phyloP scores from a whole-genome alignment of 179 eudicot genomes.

The Nepenthes alata region DNA sequence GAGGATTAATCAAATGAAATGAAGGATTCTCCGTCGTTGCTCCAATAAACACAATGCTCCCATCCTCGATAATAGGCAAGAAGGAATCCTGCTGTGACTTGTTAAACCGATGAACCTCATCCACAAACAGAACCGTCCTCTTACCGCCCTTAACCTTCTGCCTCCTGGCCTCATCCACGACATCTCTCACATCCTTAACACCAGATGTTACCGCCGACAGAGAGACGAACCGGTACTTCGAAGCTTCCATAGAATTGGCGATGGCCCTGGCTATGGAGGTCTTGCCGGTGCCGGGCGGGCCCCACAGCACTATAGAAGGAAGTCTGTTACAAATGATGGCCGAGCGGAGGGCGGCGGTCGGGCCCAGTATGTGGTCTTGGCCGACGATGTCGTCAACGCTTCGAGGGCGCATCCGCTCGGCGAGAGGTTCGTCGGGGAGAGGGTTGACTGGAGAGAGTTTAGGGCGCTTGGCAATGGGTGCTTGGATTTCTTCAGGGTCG shows the following conservation, averaged over 20 bases:
- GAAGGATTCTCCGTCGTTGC: slow-evolving; percentile 95
- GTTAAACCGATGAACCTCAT: slow-evolving; percentile 85
- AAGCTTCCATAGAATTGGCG: slow-evolving; percentile 7
- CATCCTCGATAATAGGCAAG: slow-evolving; percentile 87
- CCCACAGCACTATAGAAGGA: slow-evolving; percentile 74
- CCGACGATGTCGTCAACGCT: slow-evolving; percentile 48
- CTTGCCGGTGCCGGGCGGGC: slow-evolving; percentile 91
- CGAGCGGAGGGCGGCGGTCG: slow-evolving; percentile 34
- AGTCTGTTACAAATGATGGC: slow-evolving; percentile 36
- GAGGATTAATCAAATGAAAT: slow-evolving; percentile 72
- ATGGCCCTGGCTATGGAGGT: slow-evolving; percentile 81
- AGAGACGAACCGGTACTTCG: slow-evolving; percentile 45
- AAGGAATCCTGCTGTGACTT: slow-evolving; percentile 77
- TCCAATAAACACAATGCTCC: slow-evolving; percentile 68
- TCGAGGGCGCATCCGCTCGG: slow-evolving; percentile 72
- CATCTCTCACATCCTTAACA: slow-evolving; percentile 82
- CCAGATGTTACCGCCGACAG: slow-evolving; percentile 63
- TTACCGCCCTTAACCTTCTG: slow-evolving; percentile 19
- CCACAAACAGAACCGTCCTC: slow-evolving; percentile 63
- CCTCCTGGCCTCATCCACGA: slow-evolving; percentile 59
- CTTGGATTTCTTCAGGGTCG: slow-evolving; percentile 8
- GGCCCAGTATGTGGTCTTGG: slow-evolving; percentile 59
- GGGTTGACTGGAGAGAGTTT: slow-evolving; percentile 10
- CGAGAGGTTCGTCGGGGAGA: slow-evolving; percentile 25
- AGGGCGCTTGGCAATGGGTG: slow-evolving; percentile 17